Evolutionary conservation across 2,329 filamentous ascomycete genomes (phyloP).

Genomic region (Spiromastix sp.): DNA sequence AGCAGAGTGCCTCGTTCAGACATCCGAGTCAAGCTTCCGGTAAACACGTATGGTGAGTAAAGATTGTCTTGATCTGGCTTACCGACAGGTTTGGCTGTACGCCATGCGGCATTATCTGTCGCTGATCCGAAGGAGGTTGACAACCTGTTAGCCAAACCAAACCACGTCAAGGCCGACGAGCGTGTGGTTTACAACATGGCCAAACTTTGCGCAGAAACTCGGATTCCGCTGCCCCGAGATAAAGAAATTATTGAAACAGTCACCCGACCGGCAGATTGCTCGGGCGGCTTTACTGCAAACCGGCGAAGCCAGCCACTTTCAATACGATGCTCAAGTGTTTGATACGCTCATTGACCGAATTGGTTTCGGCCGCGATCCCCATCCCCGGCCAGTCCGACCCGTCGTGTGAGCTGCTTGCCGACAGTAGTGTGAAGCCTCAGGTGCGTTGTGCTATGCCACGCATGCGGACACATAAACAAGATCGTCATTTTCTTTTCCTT

Average conservation of each 20-base stretch:
- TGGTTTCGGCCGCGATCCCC: slow-evolving; percentile 9
- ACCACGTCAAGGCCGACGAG: slow-evolving; percentile 1
- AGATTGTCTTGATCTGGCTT: neutral
- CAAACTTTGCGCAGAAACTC: neutral
- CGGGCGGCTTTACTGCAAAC: slow-evolving; percentile 7
- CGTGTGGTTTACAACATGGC: slow-evolving; percentile 4
- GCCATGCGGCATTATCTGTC: slow-evolving; percentile 2
- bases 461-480: slow-evolving; percentile 10
- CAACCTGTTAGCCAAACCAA: neutral
- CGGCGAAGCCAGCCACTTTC: slow-evolving; percentile 12
- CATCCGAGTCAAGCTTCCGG: slow-evolving; percentile 1
- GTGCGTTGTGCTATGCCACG: slow-evolving; percentile 12
- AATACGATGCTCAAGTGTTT: slow-evolving; percentile 12
- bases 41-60: neutral
- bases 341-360: slow-evolving; percentile 13
- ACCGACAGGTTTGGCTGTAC: slow-evolving; percentile 4
- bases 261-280: neutral
- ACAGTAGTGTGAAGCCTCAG: slow-evolving; percentile 9
- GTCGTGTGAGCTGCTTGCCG: slow-evolving; percentile 7
- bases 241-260: neutral
- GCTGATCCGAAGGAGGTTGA: neutral
- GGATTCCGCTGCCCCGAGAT: neutral
- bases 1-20: neutral
- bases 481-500: slow-evolving; percentile 14
- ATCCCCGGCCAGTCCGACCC: slow-evolving; percentile 9